Evolutionary conservation across 2,329 filamentous ascomycete genomes (phyloP).

Genomic region (Colletotrichum plurivorum): DNA sequence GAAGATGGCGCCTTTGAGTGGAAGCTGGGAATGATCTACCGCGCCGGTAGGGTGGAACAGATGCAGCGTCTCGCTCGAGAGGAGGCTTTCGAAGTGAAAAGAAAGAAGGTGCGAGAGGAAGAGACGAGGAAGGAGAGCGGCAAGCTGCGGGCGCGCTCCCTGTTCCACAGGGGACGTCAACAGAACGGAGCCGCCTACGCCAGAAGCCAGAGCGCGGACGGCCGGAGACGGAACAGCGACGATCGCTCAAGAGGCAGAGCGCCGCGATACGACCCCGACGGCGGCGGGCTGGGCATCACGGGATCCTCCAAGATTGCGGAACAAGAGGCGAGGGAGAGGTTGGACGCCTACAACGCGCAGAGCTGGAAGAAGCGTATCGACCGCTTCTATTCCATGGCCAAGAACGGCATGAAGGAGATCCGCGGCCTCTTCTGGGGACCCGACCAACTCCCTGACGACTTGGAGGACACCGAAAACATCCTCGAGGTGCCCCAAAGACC

Average conservation of each 20-base stretch:
- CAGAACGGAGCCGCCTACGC: slow-evolving; percentile 56
- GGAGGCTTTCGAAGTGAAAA: slow-evolving; percentile 89
- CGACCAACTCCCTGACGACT: slow-evolving; percentile 84
- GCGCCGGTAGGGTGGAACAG: slow-evolving; percentile 89
- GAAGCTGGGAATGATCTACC: slow-evolving; percentile 95
- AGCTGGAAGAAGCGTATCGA: slow-evolving; percentile 96
- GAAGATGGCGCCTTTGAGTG: slow-evolving; percentile 98
- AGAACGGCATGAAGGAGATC: slow-evolving; percentile 82
- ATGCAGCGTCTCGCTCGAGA: slow-evolving; percentile 90
- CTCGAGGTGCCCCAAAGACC: slow-evolving; percentile 89
- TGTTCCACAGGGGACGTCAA: slow-evolving; percentile 50
- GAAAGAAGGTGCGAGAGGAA: slow-evolving; percentile 85
- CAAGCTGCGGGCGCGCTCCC: slow-evolving; percentile 70
- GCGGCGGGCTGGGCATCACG: slow-evolving; percentile 76
- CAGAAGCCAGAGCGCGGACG: slow-evolving; percentile 72
- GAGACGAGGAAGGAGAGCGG: slow-evolving; percentile 68
- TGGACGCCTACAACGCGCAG: slow-evolving; percentile 86
- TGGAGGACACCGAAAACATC: slow-evolving; percentile 87
- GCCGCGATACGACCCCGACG: slow-evolving; percentile 85
- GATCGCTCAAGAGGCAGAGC: slow-evolving; percentile 56
- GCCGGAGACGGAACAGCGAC: slow-evolving; percentile 52
- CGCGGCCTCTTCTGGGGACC: slow-evolving; percentile 85
- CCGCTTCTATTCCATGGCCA: slow-evolving; percentile 77
- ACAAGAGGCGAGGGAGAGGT: slow-evolving; percentile 80
- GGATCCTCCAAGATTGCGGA: slow-evolving; percentile 80